Conservation (phyloP, 768 basidiomycete genomes). For the Mycena alexandri region DNA sequence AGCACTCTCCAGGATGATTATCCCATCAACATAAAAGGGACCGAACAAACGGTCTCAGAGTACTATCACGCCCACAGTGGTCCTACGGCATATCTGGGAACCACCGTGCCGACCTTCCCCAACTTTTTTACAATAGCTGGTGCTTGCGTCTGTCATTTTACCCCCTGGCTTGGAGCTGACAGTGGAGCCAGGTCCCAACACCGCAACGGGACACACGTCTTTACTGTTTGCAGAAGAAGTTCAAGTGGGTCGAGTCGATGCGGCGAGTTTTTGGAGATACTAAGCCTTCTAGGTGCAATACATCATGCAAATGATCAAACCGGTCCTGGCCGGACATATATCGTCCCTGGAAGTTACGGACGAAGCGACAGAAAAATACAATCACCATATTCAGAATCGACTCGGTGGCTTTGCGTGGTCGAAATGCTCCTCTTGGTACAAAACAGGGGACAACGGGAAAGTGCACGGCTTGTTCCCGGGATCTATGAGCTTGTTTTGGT, state of each 20-base stretch:
- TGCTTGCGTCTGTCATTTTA: conserved; percentile 22
- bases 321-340: conserved; percentile 51
- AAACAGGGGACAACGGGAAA: conserved; percentile 46
- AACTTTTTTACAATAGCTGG: conserved; percentile 59
- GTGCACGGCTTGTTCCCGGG: conserved; percentile 50
- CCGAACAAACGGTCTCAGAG: conserved; percentile 51
- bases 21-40: conserved; percentile 50
- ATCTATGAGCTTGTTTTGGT: conserved; percentile 49
- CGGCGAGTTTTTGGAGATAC: background rate
- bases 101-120: conserved; percentile 59
- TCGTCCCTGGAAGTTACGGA: conserved; percentile 52
- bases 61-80: conserved; percentile 56
- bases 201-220: conserved; percentile 58
- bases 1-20: conserved; percentile 46
- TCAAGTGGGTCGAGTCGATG: conserved; percentile 47
- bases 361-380: conserved; percentile 54
- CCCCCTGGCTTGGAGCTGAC: background rate
- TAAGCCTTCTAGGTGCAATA: conserved; percentile 54
- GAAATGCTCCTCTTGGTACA: conserved; percentile 52
- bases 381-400: conserved; percentile 51
- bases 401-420: conserved; percentile 51
- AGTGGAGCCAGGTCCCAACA: conserved; percentile 56
- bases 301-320: conserved; percentile 54
- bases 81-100: conserved; percentile 60
- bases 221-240: conserved; percentile 58